These are phyloP conservation scores for Podosphaera fusca DNA, from an alignment of 2,329 filamentous ascomycete genomes.

Conservation along the genomic window DNA sequence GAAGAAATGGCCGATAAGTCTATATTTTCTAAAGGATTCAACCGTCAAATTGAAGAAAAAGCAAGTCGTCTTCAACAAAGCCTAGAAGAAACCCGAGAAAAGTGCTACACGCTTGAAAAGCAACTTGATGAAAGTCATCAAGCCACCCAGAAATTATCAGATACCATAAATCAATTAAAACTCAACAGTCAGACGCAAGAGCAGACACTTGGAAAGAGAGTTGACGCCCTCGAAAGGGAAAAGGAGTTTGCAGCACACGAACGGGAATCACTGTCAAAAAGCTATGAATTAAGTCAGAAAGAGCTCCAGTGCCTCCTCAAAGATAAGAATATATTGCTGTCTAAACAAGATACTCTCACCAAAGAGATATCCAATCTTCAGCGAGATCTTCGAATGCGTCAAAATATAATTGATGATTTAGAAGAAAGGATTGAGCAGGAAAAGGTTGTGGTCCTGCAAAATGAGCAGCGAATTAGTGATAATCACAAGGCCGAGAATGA, in stretches of 20 bases:
- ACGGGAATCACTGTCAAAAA: conserved; percentile 10
- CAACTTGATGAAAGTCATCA: conserved; percentile 22
- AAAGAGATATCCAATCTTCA: conserved; percentile 45
- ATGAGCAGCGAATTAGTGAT: conserved; percentile 33
- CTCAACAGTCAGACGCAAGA: conserved; percentile 13
- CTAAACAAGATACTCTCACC: conserved; percentile 41
- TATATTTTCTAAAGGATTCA: conserved; percentile 49
- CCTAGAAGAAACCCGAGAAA: conserved; percentile 27
- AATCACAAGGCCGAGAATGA: conserved; percentile 32
- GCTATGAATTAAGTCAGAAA: conserved; percentile 29
- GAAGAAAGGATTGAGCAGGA: conserved; percentile 24
- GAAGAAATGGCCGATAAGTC: conserved; percentile 65
- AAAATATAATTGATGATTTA: conserved; percentile 22
- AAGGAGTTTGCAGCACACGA: conserved; percentile 15
- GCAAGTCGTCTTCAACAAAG: conserved; percentile 42
- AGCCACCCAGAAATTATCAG: conserved; percentile 19
- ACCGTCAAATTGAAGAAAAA: conserved; percentile 53
- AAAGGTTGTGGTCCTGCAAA: conserved; percentile 20
- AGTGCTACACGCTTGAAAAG: conserved; percentile 20
- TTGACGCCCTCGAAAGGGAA: conserved; percentile 21
- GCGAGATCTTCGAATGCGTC: conserved; percentile 30
- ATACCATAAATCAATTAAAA: conserved; percentile 19
- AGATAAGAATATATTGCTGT: conserved; percentile 47
- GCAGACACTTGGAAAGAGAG: conserved; percentile 18
- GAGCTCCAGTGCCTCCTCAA: conserved; percentile 35